phyloP scores from a whole-genome alignment of 208 protist species.

The Wallacemonas collosoma region DNA sequence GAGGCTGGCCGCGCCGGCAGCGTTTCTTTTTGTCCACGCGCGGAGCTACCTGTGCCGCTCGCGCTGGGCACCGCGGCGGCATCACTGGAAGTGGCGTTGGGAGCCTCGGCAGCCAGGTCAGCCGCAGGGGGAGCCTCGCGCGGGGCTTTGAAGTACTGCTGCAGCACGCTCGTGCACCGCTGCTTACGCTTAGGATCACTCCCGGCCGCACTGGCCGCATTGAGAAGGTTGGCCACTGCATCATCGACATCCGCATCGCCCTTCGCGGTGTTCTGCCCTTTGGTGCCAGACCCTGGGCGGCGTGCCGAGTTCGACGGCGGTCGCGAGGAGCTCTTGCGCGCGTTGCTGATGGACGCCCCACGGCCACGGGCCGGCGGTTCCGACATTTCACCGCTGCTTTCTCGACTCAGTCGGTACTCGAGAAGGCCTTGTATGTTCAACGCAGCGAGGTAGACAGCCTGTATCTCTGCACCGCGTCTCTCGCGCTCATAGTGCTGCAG shows the following conservation, averaged over 20 bases:
- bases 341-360: conserved; percentile 3
- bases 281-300: conserved; percentile 1
- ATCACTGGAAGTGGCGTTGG: not conserved
- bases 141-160: conserved; percentile 17
- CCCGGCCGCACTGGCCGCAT: not conserved
- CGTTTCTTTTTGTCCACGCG: not conserved
- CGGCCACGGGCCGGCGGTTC: not conserved
- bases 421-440: conserved; percentile 11
- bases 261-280: not conserved
- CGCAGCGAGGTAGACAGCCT: conserved; percentile 18
- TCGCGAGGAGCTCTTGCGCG: conserved; percentile 11
- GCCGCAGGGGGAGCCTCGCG: not conserved
- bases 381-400: not conserved
- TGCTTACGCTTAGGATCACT: conserved; percentile 15
- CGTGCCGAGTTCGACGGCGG: conserved; percentile 7
- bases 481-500: conserved; percentile 15
- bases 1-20: not conserved
- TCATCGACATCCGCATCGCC: not conserved
- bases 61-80: not conserved
- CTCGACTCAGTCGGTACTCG: conserved; percentile 8
- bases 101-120: not conserved
- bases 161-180: conserved; percentile 9
- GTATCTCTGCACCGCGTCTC: not conserved
- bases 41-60: not conserved
- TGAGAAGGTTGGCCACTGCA: conserved; percentile 7